These are phyloP conservation scores for Dactylonectria macrodidyma DNA, from an alignment of 2,329 filamentous ascomycete species.

Conservation along the genomic window DNA sequence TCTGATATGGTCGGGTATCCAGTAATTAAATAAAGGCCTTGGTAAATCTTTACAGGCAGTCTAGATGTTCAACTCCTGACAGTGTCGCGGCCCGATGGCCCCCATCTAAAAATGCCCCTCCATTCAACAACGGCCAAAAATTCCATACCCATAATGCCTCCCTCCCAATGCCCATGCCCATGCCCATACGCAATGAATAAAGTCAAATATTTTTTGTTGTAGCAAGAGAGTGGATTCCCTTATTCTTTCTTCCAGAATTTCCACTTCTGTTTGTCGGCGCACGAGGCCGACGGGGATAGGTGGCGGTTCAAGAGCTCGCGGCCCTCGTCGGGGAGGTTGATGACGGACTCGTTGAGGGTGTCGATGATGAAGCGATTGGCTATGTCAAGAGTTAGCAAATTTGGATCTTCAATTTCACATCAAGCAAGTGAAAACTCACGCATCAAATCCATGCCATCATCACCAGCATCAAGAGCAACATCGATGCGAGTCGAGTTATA, in stretches of 20 bases:
- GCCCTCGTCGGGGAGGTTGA: conserved; percentile 55
- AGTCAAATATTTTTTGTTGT: background rate
- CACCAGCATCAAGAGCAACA: conserved; percentile 60
- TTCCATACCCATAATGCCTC: background rate
- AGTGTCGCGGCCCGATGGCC: conserved; percentile 10
- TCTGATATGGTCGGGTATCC: conserved; percentile 26
- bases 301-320: conserved; percentile 54
- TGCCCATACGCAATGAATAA: background rate
- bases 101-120: conserved; percentile 18
- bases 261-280: conserved; percentile 44
- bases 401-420: background rate
- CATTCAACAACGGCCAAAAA: conserved; percentile 11
- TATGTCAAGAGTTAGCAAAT: conserved; percentile 31
- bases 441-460: conserved; percentile 58
- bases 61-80: conserved; percentile 20
- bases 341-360: conserved; percentile 56
- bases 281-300: conserved; percentile 36
- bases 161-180: background rate
- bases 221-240: background rate
- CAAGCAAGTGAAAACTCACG: conserved; percentile 54
- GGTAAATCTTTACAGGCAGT: conserved; percentile 12
- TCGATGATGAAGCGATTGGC: conserved; percentile 60
- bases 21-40: conserved; percentile 1
- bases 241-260: conserved; percentile 50
- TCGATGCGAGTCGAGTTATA: conserved; percentile 66